Evolutionary conservation across 2,329 filamentous ascomycete species (phyloP), one percentile per base, ranked within the genome.

Genomic region (Tothia fuscella): DNA sequence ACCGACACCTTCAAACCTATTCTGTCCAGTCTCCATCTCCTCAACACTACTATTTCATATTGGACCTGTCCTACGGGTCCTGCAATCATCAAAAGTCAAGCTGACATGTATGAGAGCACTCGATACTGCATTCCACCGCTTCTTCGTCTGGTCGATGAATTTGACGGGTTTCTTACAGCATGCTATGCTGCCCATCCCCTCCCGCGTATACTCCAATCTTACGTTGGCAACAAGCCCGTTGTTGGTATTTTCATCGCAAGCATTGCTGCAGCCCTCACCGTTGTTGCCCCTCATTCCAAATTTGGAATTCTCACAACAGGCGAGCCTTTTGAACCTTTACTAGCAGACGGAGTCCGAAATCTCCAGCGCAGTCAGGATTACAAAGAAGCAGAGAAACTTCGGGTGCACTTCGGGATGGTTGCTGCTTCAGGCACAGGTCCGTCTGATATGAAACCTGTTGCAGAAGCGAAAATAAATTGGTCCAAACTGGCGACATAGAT

Each of bases 171-270:
- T 47, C 70, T 95, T 1, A 72, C 95, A 2, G 87, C 87, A 16
- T 95, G 88, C 63, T 96, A 84, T 64, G 91, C 83, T 45, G 77
- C 82, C 1, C 87, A 95, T 54, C 78, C 82, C 0, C 71, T 95
- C 0, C 83, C 93, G 0, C 59, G 67, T 0, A 59, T 70, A 35
- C 63, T 93, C 7, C 68, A 67, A 45, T 49, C 62, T n/a, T 53
- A 64, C 12, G 59, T 65, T 12, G 50, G 48, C 9, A 58, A 56
- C 46, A 72, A 64, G 59, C 72, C 76, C 26, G 78, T 85, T 4
- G 78, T 76, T 0, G 88, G 89, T 5, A 94, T 96, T 43, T 91
- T 95, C 53, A 88, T 95, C 60, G 82, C 86, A 1, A 86, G 81
- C 53, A 68, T 94, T 12, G 64, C 78, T 3, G 66, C 76, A 0